Evolutionary conservation across 495 filamentous ascomycete species (phyloP).

Genomic region (Xylaria scruposa): DNA sequence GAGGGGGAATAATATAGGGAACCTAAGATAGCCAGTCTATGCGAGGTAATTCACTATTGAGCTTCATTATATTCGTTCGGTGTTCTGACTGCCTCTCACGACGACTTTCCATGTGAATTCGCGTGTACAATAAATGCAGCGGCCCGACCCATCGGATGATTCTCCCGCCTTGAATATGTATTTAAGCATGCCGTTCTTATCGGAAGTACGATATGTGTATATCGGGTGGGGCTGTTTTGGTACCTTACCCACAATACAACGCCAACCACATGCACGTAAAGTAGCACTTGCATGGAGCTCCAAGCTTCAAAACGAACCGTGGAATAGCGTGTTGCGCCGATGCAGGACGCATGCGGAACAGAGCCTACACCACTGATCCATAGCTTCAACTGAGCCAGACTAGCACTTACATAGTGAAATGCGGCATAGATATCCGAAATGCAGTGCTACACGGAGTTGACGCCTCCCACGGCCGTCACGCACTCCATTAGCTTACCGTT

Average conservation of each 20-base stretch:
- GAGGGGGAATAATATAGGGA: background rate
- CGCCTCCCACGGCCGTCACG: conserved; percentile 90
- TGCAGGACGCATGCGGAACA: background rate
- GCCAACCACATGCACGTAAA: background rate
- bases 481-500: conserved; percentile 85
- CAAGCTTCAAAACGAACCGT: conserved; percentile 2
- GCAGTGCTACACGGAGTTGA: conserved; percentile 86
- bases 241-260: too few species aligned
- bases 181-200: conserved; percentile 6
- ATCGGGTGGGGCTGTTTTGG: background rate
- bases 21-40: background rate
- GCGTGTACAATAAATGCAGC: background rate
- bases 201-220: conserved; percentile 8
- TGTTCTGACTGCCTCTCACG: background rate
- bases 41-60: background rate
- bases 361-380: background rate
- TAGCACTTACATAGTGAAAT: conserved; percentile 32
- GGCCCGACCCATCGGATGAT: background rate
- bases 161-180: background rate
- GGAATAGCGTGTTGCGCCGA: conserved; percentile 17
- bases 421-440: conserved; percentile 42
- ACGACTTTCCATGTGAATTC: background rate
- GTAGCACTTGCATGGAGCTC: conserved; percentile 15
- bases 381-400: background rate
- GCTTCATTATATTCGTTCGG: background rate